A percentile compares a stretch with the other conserved stretches of the same genome.
phyloP scores from a whole-genome alignment of 192 early-diverging fungal species.

The Coemansia sp. region DNA sequence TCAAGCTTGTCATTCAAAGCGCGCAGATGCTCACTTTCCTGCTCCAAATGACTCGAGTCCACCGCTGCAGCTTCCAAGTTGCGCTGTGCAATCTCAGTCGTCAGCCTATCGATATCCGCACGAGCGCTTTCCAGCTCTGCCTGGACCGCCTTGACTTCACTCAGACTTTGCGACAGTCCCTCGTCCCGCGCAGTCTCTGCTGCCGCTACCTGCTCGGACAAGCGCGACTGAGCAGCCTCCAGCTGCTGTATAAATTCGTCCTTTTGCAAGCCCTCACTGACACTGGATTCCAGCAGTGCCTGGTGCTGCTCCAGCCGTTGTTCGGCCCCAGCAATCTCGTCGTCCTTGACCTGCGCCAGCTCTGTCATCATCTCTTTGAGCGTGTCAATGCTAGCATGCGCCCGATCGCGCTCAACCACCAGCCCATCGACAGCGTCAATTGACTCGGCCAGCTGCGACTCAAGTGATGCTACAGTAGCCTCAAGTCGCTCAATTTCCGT shows the following conservation, averaged over 20 bases:
- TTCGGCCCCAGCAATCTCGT: slow-evolving; percentile 33
- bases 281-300: slow-evolving; percentile 26
- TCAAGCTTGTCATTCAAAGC: slow-evolving; percentile 42
- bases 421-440: slow-evolving; percentile 8
- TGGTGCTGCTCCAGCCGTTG: slow-evolving; percentile 19
- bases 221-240: slow-evolving; percentile 15
- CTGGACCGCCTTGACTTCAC: neutral
- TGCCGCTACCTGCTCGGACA: neutral
- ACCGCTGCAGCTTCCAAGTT: slow-evolving; percentile 11
- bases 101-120: slow-evolving; percentile 7
- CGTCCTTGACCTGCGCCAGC: slow-evolving; percentile 44
- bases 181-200: neutral
- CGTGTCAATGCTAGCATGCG: slow-evolving; percentile 14
- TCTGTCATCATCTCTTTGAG: slow-evolving; percentile 53
- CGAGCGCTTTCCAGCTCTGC: slow-evolving; percentile 6
- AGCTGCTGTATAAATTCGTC: slow-evolving; percentile 26
- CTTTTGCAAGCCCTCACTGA: slow-evolving; percentile 32
- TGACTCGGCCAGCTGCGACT: slow-evolving; percentile 11
- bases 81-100: slow-evolving; percentile 8
- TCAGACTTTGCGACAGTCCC: neutral
- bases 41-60: slow-evolving; percentile 11
- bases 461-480: neutral
- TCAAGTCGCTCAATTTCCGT: slow-evolving; percentile 11
- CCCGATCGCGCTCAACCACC: slow-evolving; percentile 21
- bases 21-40: slow-evolving; percentile 20